Conservation (phyloP, 2,329 filamentous ascomycete genomes). For the Epichloe gansuensis region DNA sequence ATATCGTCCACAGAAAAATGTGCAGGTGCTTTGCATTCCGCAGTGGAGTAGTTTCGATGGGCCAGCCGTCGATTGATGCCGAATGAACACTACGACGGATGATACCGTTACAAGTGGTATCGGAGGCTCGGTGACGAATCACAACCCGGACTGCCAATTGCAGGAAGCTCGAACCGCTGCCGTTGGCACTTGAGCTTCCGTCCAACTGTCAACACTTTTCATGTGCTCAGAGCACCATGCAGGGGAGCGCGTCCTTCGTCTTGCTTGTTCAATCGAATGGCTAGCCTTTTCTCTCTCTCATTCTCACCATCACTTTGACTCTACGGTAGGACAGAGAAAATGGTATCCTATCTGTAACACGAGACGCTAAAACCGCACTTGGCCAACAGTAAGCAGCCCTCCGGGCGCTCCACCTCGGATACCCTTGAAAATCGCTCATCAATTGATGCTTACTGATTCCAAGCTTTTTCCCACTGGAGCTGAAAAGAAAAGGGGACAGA, state of each 20-base stretch:
- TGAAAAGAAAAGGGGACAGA: neutral
- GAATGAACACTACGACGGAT: neutral
- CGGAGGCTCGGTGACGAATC: neutral
- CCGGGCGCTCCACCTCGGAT: neutral
- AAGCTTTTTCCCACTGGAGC: neutral
- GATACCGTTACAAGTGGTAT: neutral
- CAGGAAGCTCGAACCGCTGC: neutral
- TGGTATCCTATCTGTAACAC: too few species aligned
- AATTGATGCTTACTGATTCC: neutral
- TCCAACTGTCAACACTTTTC: too few species aligned
- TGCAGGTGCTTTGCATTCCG: neutral
- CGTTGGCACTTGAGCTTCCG: neutral
- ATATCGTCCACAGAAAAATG: neutral
- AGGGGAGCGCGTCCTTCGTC: too few species aligned
- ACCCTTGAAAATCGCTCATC: neutral
- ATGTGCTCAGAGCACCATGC: too few species aligned
- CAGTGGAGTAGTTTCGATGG: neutral
- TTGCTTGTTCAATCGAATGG: too few species aligned
- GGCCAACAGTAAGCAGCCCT: neutral
- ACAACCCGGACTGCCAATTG: neutral
- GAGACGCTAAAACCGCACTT: too few species aligned
- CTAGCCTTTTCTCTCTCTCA: too few species aligned
- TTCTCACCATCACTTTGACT: too few species aligned
- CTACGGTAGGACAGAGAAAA: too few species aligned
- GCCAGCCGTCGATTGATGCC: neutral